A percentile compares a stretch with the other conserved stretches of the same genome.
Conservation (phyloP, 306 rosid species). For the Glycyrrhiza uralensis region DNA sequence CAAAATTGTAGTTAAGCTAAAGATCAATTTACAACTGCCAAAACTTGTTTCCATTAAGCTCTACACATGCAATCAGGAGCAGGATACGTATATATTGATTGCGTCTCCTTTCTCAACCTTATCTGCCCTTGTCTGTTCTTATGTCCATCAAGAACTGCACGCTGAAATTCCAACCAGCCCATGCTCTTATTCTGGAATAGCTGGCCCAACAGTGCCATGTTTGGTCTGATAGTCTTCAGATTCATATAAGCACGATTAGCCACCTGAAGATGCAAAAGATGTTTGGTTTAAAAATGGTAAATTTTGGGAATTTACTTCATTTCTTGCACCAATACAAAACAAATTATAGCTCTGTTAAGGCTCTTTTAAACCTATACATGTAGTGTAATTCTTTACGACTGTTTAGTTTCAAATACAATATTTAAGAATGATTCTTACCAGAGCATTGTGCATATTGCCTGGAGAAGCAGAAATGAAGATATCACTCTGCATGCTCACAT, state of each 20-base stretch:
- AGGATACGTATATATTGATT: constrained; percentile 91
- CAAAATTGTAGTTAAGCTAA: neutral
- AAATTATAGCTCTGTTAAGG: neutral
- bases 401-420: constrained; percentile 13
- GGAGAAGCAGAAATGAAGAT: constrained; percentile 98
- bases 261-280: constrained; percentile 47
- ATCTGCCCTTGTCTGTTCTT: constrained; percentile 79
- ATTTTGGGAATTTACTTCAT: constrained; percentile 16
- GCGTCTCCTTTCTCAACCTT: constrained; percentile 81
- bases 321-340: neutral
- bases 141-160: constrained; percentile 67
- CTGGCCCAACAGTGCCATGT: constrained; percentile 78
- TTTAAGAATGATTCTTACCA: constrained; percentile 49
- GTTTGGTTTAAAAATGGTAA: constrained; percentile 15
- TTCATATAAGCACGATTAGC: constrained; percentile 80
- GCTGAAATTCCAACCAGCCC: constrained; percentile 71
- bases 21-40: constrained; percentile 7
- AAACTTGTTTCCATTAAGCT: constrained; percentile 36
- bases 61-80: constrained; percentile 96
- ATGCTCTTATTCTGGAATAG: constrained; percentile 81
- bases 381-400: neutral
- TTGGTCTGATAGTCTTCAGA: constrained; percentile 92
- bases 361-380: neutral
- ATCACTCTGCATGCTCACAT: constrained; percentile 92
- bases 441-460: constrained; percentile 98